Evolutionary conservation across 192 early-diverging fungal species (phyloP), one percentile per base, ranked within the genome.

Genomic region (Dimargaris xerosporica): DNA sequence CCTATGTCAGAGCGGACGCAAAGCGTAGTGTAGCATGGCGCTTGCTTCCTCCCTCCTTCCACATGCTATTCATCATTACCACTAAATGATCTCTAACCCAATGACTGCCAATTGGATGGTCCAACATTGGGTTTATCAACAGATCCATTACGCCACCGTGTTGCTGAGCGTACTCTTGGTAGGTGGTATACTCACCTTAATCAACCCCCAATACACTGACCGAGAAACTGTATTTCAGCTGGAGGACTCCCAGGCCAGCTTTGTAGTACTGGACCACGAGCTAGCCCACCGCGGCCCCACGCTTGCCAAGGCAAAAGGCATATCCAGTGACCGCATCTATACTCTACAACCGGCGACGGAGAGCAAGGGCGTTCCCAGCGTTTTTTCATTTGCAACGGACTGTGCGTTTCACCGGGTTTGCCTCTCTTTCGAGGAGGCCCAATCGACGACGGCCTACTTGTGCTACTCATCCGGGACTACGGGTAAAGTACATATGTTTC

Each of bases 151-250:
- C 68, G 81, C 86, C 26, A 66, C 83, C 30, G 80, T 76, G 13
- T 66, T 83, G 15, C 70, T 87, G 45, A 81, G 82, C 23, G 70
- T 81, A 31, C 74, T 88, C 15, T 78, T 80, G 64, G 78, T 79
- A 7, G 81, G 87, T 31, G 79, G 80, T n/a, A 72, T 82, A 2
- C 77, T 90, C 19, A 84, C 88, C 1, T 82, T 84, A 15, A 82
- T 82, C 39, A 96, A 93, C 61, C 91, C 91, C 41, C 78, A 77
- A 7, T 96, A 96, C 72, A 90, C 82, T 6, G 74, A 76, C 58
- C 69, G 75, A 56, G 94, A 97, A 64, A 70, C 93, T 7, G 79
- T 83, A 5, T 80, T 87, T 65, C 90, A 93, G 63, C 70, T 96
- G 50, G 64, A 70, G 11, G 84, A 89, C 47, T 82, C 84, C 7